These are phyloP conservation scores for Epichloe sibirici DNA, from an alignment of 2,329 filamentous ascomycete species.

Conservation along the genomic window DNA sequence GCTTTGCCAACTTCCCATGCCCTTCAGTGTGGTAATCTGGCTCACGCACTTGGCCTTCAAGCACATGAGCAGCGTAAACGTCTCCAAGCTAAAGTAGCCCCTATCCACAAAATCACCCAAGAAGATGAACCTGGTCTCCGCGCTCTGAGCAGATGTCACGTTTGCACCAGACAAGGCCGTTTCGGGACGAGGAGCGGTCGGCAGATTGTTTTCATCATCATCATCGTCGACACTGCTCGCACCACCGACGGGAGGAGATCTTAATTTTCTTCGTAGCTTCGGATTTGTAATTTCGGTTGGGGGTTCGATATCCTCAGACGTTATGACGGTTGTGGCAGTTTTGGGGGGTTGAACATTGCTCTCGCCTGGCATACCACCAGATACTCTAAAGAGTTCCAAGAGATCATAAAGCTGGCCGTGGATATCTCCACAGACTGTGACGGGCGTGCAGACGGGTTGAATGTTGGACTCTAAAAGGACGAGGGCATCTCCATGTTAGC, in stretches of 20 bases:
- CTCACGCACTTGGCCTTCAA: slow-evolving; percentile 57
- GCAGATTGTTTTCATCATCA: slow-evolving; percentile 30
- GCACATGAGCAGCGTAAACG: slow-evolving; percentile 92
- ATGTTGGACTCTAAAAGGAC: slow-evolving; percentile 75
- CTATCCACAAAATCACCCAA: slow-evolving; percentile 92
- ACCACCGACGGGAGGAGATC: slow-evolving; percentile 24
- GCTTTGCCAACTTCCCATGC: background rate
- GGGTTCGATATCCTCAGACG: slow-evolving; percentile 82
- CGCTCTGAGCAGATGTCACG: slow-evolving; percentile 30
- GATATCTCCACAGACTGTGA: slow-evolving; percentile 95
- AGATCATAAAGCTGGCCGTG: slow-evolving; percentile 98
- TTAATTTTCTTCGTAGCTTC: slow-evolving; percentile 76
- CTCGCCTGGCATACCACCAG: slow-evolving; percentile 91
- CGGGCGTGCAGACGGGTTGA: slow-evolving; percentile 90
- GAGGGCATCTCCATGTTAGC: background rate
- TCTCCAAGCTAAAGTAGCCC: slow-evolving; percentile 95
- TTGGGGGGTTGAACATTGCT: slow-evolving; percentile 57
- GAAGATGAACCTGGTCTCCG: slow-evolving; percentile 46
- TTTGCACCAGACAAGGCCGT: slow-evolving; percentile 22
- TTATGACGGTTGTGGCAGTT: slow-evolving; percentile 63
- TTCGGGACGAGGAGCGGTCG: slow-evolving; percentile 16
- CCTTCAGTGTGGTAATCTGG: background rate
- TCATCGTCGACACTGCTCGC: slow-evolving; percentile 38
- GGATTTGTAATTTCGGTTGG: slow-evolving; percentile 81
- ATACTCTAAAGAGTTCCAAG: slow-evolving; percentile 90